Conservation (phyloP, 2,329 filamentous ascomycete genomes). For the Diaporthe caulivora region DNA sequence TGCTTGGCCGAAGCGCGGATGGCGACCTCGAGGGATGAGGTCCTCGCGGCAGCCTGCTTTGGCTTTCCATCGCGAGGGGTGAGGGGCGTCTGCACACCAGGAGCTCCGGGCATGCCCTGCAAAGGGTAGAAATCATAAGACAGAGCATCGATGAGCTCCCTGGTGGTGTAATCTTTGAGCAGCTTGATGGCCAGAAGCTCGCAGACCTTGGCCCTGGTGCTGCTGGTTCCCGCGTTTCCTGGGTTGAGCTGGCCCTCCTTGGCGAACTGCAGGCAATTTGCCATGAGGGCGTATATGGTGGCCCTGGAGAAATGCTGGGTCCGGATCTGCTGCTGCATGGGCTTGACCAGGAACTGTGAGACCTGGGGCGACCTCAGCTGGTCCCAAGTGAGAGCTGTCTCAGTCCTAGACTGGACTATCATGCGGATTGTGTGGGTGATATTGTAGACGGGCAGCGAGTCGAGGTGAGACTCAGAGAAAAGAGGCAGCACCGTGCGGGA, state of each 20-base stretch:
- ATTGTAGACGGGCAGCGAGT: constrained; percentile 88
- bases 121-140: constrained; percentile 96
- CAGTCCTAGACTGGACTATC: constrained; percentile 85
- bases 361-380: constrained; percentile 96
- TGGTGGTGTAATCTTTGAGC: constrained; percentile 87
- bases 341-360: constrained; percentile 94
- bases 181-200: constrained; percentile 91
- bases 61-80: constrained; percentile 57
- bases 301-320: constrained; percentile 86
- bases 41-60: constrained; percentile 75
- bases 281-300: constrained; percentile 90
- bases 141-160: constrained; percentile 92
- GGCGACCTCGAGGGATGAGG: constrained; percentile 91
- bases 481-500: constrained; percentile 72
- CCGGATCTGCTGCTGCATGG: constrained; percentile 91
- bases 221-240: constrained; percentile 85
- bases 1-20: constrained; percentile 94
- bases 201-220: constrained; percentile 87
- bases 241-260: constrained; percentile 88
- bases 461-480: constrained; percentile 83
- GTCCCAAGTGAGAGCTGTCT: constrained; percentile 94
- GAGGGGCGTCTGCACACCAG: constrained; percentile 54
- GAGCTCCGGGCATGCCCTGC: constrained; percentile 74
- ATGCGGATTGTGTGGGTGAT: constrained; percentile 91
- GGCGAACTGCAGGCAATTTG: constrained; percentile 92